Evolutionary conservation across 2,329 filamentous ascomycete species (phyloP).

Genomic region (Periglandula ipomoeae): DNA sequence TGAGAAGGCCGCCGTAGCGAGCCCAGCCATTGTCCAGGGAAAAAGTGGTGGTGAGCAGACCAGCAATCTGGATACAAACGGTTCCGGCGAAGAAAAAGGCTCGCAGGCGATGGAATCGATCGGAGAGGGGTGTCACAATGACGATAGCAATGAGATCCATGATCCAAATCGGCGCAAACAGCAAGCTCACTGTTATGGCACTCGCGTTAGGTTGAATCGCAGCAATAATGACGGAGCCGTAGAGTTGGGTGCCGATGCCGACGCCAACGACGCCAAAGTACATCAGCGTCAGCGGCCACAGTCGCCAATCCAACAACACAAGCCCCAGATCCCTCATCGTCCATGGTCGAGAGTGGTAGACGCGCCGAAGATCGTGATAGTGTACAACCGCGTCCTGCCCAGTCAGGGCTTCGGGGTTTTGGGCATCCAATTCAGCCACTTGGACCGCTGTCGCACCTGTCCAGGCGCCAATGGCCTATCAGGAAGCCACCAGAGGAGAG

Average conservation of each 20-base stretch:
- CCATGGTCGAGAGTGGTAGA: constrained; percentile 72
- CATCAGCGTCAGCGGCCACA: constrained; percentile 83
- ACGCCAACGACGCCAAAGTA: constrained; percentile 93
- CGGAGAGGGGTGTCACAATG: constrained; percentile 74
- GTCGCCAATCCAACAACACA: constrained; percentile 75
- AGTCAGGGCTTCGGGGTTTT: constrained; percentile 59
- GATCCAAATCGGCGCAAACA: constrained; percentile 90
- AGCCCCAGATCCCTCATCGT: constrained; percentile 56
- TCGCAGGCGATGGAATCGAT: constrained; percentile 74
- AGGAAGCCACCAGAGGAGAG: constrained; percentile 82
- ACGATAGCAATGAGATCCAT: constrained; percentile 86
- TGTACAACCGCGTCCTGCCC: constrained; percentile 74
- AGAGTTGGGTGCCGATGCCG: constrained; percentile 81
- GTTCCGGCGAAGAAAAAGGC: constrained; percentile 74
- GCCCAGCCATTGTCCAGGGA: constrained; percentile 65
- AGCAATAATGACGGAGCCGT: constrained; percentile 78
- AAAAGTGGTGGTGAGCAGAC: constrained; percentile 71
- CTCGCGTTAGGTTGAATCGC: constrained; percentile 67
- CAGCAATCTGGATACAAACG: constrained; percentile 69
- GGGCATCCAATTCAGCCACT: constrained; percentile 58
- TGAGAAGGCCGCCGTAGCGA: constrained; percentile 77
- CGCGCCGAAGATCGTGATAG: constrained; percentile 71
- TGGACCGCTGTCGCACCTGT: constrained; percentile 39
- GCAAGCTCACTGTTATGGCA: constrained; percentile 65
- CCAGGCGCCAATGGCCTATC: constrained; percentile 71